Evolutionary conservation across 2,329 filamentous ascomycete genomes (phyloP), one percentile per base, ranked within the genome.

Genomic region (Cladosporium colombiae): DNA sequence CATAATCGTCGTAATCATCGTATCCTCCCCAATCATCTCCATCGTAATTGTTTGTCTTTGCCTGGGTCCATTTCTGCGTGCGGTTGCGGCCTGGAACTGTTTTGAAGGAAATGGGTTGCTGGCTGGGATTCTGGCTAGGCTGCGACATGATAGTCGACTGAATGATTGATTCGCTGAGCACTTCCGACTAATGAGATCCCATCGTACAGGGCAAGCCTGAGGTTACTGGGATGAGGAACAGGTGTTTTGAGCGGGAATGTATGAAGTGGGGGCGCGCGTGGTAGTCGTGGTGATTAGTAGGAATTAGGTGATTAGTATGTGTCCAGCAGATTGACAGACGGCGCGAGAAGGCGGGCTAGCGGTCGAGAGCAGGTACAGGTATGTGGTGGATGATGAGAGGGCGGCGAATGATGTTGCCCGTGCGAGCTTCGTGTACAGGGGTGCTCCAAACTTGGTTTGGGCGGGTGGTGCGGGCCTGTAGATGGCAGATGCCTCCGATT

Each of bases 11-110:
- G 63, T 88, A 84, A 58, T 85, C 84, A 69, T 84, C 82, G 68
- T 81, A 82, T 52, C 87, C 90, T 40, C 92, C 94, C 93, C 94
- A 97, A 74, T 97, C 94, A 73, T 96, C 93, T 69, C 93, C 94
- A 73, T 94, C 93, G 75, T 98, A 98, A 75, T 88, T 91, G 72
- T 91, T 89, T 66, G 88, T 84, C 78, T 93, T 94, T 40, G 94
- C 94, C 74, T 96, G 90, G 44, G 94, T 90, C 94, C 94, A 98
- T 85, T 96, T 96, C 79, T 89, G 91, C 64, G 93, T 97, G 81
- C 96, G 96, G 65, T 88, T 86, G 68, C 94, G 89, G 79, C 91
- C 94, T 58, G 97, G 89, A 77, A 97, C 96, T 61, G 92, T 87
- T 76, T 91, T 90, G 80, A 93, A 97, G 29, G 84, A 86, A 31